Conservation (phyloP, 1,139 yeast species). For the Geotrichum macrosporum region DNA sequence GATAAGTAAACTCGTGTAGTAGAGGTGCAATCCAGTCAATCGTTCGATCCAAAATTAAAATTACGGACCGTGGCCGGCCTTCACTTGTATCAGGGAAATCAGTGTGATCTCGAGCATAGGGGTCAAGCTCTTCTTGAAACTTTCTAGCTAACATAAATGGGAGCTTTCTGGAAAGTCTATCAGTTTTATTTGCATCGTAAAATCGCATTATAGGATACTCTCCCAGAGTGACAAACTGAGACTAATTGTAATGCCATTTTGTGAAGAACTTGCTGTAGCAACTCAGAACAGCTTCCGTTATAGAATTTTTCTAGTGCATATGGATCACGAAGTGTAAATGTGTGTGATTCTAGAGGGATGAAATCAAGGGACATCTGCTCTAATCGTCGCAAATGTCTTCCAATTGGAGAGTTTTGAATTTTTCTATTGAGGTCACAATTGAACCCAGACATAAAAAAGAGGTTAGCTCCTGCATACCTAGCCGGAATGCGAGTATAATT, state of each 20-base stretch:
- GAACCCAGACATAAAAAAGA: conserved; percentile 54
- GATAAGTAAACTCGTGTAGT: conserved; percentile 88
- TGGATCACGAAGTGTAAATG: conserved; percentile 43
- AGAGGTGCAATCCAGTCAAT: conserved; percentile 80
- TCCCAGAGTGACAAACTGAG: conserved; percentile 70
- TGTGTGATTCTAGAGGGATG: conserved; percentile 48
- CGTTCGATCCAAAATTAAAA: conserved; percentile 76
- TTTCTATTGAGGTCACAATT: conserved; percentile 26
- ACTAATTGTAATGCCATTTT: conserved; percentile 61
- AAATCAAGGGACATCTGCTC: conserved; percentile 40
- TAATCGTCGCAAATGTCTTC: conserved; percentile 28
- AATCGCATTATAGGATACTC: conserved; percentile 86
- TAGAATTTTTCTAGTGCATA: conserved; percentile 69
- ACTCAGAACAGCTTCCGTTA: conserved; percentile 59
- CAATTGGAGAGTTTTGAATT: conserved; percentile 29
- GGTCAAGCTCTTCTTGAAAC: conserved; percentile 68
- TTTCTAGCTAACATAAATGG: conserved; percentile 71
- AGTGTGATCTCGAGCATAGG: conserved; percentile 63
- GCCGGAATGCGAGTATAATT: conserved; percentile 53
- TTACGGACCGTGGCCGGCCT: conserved; percentile 62
- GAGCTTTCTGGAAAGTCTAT: conserved; percentile 55
- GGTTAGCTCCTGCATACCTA: conserved; percentile 55
- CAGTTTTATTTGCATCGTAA: conserved; percentile 40
- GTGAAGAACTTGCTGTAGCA: conserved; percentile 55
- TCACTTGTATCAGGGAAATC: conserved; percentile 48